A percentile compares a stretch with the other conserved stretches of the same genome.
Conservation (phyloP, 495 filamentous ascomycete genomes). For the Penicillium subrubescens region DNA sequence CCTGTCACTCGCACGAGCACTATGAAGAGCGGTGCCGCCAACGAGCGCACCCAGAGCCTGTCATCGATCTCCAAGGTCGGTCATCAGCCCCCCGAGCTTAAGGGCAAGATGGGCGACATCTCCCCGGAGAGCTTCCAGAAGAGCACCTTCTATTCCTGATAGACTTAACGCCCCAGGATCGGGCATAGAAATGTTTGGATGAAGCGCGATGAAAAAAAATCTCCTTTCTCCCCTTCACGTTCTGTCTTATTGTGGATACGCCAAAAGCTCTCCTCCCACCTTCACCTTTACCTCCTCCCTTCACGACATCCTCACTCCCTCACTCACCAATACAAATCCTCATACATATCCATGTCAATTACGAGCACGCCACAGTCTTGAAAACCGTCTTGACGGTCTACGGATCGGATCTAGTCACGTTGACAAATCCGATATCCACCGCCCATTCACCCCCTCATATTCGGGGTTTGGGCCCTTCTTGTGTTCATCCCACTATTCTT, state of each 20-base stretch:
- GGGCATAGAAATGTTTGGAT: conserved; percentile 3
- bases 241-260: conserved; percentile 8
- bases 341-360: conserved; percentile 1
- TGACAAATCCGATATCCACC: not conserved
- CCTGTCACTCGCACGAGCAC: conserved; percentile 56
- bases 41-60: conserved; percentile 32
- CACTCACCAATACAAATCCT: not conserved
- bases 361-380: not conserved
- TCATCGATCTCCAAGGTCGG: conserved; percentile 23
- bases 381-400: not conserved
- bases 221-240: not conserved
- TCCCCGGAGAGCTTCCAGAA: conserved; percentile 87
- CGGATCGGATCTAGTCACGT: not conserved
- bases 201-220: not conserved
- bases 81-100: conserved; percentile 43
- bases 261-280: conserved; percentile 10
- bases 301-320: not conserved
- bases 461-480: conserved; percentile 3
- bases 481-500: conserved; percentile 4
- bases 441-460: not conserved
- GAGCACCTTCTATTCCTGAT: conserved; percentile 71
- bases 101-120: conserved; percentile 61
- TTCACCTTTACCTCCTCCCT: conserved; percentile 1
- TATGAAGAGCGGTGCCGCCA: conserved; percentile 56
- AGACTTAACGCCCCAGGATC: not conserved